Base-by-base conservation (phyloP, 495 filamentous ascomycete genomes). In the Emericellopsis terricola region DNA sequence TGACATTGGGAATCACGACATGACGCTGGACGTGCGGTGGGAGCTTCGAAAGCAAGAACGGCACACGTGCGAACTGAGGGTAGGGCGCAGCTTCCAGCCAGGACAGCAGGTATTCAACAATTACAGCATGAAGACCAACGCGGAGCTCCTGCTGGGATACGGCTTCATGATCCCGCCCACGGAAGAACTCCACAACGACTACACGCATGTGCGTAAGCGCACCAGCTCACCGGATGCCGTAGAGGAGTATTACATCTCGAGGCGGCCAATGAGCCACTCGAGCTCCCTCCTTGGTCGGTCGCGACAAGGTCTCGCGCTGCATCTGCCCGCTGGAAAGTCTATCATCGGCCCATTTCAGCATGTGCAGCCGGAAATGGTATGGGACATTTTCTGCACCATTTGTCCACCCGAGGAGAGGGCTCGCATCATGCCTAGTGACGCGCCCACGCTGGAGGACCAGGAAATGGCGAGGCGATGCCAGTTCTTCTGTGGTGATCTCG, bases 71-170 rank as follows among this genome's bases (percentile, higher is more conserved):
- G 52, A 50, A 34, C 39, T 58, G 16, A 29, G 47, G 26, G 48
- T 47, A 31, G 20, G 27, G 19, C 42, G 52, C 29, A n/a, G 13
- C 9, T 55, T 52, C 32, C n/a, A 16, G 7, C 45, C 51, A 0
- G 54, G 53, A 13, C 29, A 44, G 7, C 57, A 62, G 35, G 53
- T 71, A 14, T 71, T 50, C 49, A 71, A 71, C 43, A 66, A 62
- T 44, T 71, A 71, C 42, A 64, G 64, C 19, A 44, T 49, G 40
- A 70, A 68, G 44, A 63, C 59, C 2, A 67, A 67, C 38, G 59
- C 47, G 38, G 66, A 69, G 50, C 41, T 71, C 28, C 56, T 71
- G 19, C 45, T 69, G 13, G 62, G 51, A 0, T 71, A 71, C 41
- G 64, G 65, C 19, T 71, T 71, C 38, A 48, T 60, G 27, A 43